Percentiles rank a stretch among this genome's conserved stretches.
Conservation (phyloP, 257 asterid species). For the Haberlea rhodopensis region DNA sequence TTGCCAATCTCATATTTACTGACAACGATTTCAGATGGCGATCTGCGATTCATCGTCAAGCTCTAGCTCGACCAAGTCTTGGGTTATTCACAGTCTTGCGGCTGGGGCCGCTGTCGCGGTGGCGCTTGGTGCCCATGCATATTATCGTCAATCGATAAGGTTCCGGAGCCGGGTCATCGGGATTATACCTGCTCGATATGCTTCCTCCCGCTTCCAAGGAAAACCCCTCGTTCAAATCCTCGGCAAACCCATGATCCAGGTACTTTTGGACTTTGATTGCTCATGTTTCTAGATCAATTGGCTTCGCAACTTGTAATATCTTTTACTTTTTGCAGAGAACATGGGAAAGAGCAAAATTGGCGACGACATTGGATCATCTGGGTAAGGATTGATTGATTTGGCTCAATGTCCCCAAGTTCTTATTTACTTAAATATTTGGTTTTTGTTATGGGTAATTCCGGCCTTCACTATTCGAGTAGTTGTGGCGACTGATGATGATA, state of each 20-base stretch:
- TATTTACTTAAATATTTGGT: constrained; percentile 1
- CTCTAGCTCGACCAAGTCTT: constrained; percentile 45
- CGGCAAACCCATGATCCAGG: constrained; percentile 98
- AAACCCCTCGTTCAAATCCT: constrained; percentile 84
- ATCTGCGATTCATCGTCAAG: constrained; percentile 41
- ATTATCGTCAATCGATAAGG: constrained; percentile 47
- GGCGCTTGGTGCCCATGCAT: constrained; percentile 60
- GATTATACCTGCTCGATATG: constrained; percentile 89
- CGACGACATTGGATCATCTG: constrained; percentile 68
- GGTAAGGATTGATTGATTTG: constrained; percentile 60
- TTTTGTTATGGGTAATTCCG: constrained; percentile 19
- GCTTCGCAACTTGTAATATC: background rate
- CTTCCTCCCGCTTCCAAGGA: constrained; percentile 88
- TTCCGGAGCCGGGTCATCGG: constrained; percentile 81
- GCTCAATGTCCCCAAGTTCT: background rate
- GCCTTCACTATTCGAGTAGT: constrained; percentile 37
- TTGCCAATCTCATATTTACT: background rate
- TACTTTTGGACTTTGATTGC: constrained; percentile 15
- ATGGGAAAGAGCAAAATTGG: constrained; percentile 87
- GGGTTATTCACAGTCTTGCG: constrained; percentile 56
- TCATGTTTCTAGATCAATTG: background rate
- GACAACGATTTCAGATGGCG: constrained; percentile 33
- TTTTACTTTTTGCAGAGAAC: constrained; percentile 59
- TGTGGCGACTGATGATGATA: constrained; percentile 91
- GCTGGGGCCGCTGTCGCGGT: constrained; percentile 52